Base-by-base conservation (phyloP, 371 early-diverging fungal genomes). In the Circinella umbellata region DNA sequence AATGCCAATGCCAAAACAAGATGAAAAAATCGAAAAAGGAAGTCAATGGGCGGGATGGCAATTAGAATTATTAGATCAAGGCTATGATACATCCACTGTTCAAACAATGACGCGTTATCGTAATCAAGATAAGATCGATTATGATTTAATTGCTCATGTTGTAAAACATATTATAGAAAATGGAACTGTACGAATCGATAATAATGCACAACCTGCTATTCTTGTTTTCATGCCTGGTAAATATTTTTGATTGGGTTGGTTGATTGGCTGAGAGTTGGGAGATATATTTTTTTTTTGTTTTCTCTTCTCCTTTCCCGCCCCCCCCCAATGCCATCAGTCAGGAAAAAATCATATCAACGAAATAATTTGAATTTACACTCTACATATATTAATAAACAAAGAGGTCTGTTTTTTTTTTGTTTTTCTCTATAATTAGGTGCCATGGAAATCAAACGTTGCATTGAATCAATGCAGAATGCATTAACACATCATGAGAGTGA, bases 151-250 rank as follows among this genome's bases (percentile, higher is more conserved):
- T 38, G 88, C 89, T 4, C 85, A 83, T 17, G 76, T 83, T 20
- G 90, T 91, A 4, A 68, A 78, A 17, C 76, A 90, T 72, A 91
- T 93, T 64, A 76, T 88, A 36, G 82, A 85, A 27, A 80, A 72
- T 42, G 86, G 83, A 61, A 71, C 61, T 1, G 70, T 69, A 7
- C 75, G 77, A 62, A 72, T 79, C 57, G 80, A 77, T 59, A 69
- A 71, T 57, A 76, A 76, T 4, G 64, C 74, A 0, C 73, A 80
- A 36, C 84, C 87, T 8, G 86, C 86, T n/a, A 84, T 94, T 42
- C 78, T 94, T 11, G 87, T 94, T 11, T 94, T 94, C 69, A 78
- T 93, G 79, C 91, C 93, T 63, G 92, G 90, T 83, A 77, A 9
- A 42, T 42, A 42, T 42, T 11, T 3, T 9, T 42, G 1, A 9